Conservation (phyloP, 371 early-diverging fungal genomes). For the Circinella umbellata region DNA sequence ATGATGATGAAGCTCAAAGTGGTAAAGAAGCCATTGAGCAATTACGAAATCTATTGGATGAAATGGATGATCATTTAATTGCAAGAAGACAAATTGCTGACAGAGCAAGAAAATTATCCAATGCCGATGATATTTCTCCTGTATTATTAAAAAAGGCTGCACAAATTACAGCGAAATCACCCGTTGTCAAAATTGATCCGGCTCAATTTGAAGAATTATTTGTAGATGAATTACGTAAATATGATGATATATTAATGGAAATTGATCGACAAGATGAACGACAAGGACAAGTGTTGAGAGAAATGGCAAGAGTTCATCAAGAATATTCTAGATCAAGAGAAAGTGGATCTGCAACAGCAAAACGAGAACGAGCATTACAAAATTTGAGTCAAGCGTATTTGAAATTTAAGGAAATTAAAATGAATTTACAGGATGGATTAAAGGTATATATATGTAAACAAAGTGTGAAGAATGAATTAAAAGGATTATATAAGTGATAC, state of each 20-base stretch:
- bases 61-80: constrained; percentile 37
- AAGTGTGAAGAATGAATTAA: neutral
- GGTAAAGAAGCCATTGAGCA: constrained; percentile 14
- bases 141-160: constrained; percentile 52
- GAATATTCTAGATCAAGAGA: constrained; percentile 62
- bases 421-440: constrained; percentile 70
- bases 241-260: constrained; percentile 65
- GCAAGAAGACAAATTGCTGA: constrained; percentile 35
- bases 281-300: constrained; percentile 66
- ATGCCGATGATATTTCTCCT: constrained; percentile 77
- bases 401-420: constrained; percentile 68
- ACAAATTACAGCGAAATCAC: constrained; percentile 57
- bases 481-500: neutral
- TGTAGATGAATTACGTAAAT: constrained; percentile 69
- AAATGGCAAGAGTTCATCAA: constrained; percentile 60
- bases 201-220: constrained; percentile 83
- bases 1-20: constrained; percentile 9
- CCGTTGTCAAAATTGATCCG: constrained; percentile 75
- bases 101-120: constrained; percentile 44
- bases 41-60: constrained; percentile 30
- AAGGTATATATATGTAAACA: constrained; percentile 42
- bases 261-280: constrained; percentile 59
- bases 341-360: constrained; percentile 52
- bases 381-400: constrained; percentile 71
- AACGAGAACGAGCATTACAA: constrained; percentile 70